A percentile compares a stretch with the other conserved stretches of the same genome.
Conservation (phyloP, 2,329 filamentous ascomycete genomes). For the Penicillium palitans region DNA sequence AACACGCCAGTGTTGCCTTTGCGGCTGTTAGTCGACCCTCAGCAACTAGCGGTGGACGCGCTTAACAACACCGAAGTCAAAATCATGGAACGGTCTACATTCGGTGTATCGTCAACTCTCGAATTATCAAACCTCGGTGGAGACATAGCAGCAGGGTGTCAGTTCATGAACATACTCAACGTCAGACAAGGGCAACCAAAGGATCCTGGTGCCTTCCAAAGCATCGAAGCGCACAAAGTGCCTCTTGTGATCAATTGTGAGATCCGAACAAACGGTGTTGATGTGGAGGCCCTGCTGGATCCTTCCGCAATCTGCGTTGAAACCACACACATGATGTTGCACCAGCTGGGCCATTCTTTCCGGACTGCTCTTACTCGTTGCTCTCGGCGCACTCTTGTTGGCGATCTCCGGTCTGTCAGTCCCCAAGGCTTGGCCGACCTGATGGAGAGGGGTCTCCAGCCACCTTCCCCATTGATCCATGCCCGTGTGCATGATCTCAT, state of each 20-base stretch:
- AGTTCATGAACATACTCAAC: not conserved
- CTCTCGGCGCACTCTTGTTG: not conserved
- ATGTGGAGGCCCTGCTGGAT: not conserved
- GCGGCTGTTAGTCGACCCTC: not conserved
- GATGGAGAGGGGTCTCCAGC: not conserved
- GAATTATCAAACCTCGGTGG: not conserved
- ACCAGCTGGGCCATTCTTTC: not conserved
- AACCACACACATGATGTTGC: not conserved
- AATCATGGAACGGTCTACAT: not conserved
- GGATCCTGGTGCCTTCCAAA: not conserved
- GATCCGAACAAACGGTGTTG: not conserved
- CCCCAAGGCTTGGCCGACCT: not conserved
- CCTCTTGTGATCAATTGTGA: not conserved
- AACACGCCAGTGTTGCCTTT: not conserved
- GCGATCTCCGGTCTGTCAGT: not conserved
- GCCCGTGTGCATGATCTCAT: not conserved
- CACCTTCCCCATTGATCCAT: not conserved
- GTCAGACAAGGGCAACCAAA: not conserved
- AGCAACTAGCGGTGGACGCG: not conserved
- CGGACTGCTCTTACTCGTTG: not conserved
- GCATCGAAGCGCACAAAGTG: not conserved
- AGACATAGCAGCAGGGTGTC: not conserved
- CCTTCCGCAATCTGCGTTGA: not conserved
- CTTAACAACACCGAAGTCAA: not conserved
- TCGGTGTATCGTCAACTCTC: not conserved